Percentiles rank a stretch among this genome's conserved stretches.
Evolutionary conservation across 371 early-diverging fungal species (phyloP).

Genomic region (Mortierella sp.): DNA sequence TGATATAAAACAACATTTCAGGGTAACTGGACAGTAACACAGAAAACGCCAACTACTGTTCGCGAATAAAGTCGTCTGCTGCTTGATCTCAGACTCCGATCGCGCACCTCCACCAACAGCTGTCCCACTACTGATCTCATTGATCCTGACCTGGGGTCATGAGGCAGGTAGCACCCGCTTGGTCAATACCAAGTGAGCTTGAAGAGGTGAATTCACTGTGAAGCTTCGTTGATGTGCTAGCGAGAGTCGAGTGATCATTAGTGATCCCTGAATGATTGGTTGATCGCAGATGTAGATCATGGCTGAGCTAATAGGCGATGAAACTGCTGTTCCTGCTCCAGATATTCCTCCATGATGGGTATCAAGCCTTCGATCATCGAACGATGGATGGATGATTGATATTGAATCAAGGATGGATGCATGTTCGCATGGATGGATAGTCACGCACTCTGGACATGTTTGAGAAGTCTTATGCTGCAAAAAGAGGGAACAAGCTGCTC

Average conservation of each 20-base stretch:
- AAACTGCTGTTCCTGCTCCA: background rate
- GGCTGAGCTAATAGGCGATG: background rate
- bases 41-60: too few relatives aligned
- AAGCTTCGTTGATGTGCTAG: background rate
- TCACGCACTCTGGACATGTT: constrained; percentile 52
- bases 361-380: background rate
- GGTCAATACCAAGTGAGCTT: background rate
- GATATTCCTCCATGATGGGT: background rate
- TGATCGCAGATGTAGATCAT: background rate
- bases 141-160: background rate
- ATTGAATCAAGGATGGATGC: constrained; percentile 8
- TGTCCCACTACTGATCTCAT: too few relatives aligned
- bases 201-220: background rate
- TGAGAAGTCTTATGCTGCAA: constrained; percentile 43
- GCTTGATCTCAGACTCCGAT: background rate
- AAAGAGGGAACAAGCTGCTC: constrained; percentile 29
- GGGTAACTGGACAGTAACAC: background rate
- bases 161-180: background rate
- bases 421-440: constrained; percentile 19
- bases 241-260: background rate
- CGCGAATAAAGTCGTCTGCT: background rate
- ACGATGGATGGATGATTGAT: constrained; percentile 25
- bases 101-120: background rate
- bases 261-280: background rate
- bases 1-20: background rate